Percentiles rank a stretch among this genome's conserved stretches.
phyloP scores from a whole-genome alignment of 805 yeast genomes.

The Cephaloascus albidus region DNA sequence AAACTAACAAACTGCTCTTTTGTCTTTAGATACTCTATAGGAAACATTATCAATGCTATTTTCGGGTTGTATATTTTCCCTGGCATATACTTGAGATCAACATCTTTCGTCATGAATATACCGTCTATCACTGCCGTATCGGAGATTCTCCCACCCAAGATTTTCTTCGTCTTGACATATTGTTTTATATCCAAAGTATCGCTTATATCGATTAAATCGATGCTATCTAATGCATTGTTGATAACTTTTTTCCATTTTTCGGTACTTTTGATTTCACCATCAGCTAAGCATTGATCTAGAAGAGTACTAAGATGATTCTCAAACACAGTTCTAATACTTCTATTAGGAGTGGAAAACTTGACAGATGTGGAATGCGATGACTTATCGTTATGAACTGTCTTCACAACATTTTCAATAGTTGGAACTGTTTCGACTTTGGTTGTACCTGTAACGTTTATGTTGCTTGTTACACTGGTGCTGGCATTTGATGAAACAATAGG shows the following conservation, averaged over 20 bases:
- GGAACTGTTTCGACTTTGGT: constrained; percentile 1
- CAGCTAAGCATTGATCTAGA: constrained; percentile 50
- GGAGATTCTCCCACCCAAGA: constrained; percentile 62
- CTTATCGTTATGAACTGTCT: background rate
- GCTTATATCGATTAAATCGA: constrained; percentile 54
- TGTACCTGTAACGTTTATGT: constrained; percentile 5
- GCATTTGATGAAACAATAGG: constrained; percentile 21
- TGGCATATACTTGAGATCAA: constrained; percentile 78
- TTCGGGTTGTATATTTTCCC: constrained; percentile 53
- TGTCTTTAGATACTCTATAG: constrained; percentile 72
- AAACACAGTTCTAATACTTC: constrained; percentile 9
- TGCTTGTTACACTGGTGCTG: constrained; percentile 9
- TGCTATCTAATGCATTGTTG: constrained; percentile 37
- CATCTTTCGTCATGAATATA: constrained; percentile 69
- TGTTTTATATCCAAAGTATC: constrained; percentile 82
- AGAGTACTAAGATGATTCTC: constrained; percentile 40
- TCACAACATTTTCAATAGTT: background rate
- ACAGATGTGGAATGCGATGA: background rate
- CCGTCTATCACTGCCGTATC: constrained; percentile 68
- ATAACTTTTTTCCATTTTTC: constrained; percentile 55
- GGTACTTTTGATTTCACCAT: constrained; percentile 41
- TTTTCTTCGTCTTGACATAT: constrained; percentile 77
- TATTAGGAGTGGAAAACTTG: background rate
- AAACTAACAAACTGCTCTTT: constrained; percentile 76
- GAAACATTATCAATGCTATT: constrained; percentile 78